Base-by-base conservation (phyloP, 2,329 filamentous ascomycete genomes). In the Diaporthe capsici region DNA sequence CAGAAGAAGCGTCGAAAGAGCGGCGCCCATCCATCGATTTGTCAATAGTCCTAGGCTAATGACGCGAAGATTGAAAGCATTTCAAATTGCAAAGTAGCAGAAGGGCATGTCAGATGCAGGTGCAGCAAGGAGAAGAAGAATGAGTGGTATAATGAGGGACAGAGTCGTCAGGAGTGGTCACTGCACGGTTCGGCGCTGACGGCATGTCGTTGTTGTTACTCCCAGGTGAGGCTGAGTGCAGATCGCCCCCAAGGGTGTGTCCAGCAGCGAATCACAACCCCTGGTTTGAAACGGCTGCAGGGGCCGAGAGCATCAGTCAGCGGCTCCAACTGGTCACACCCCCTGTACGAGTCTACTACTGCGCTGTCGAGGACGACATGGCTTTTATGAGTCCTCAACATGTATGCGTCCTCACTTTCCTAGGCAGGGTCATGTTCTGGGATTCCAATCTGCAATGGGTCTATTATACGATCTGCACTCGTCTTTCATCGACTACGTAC, bases 1-100 rank as follows among this genome's bases (percentile, higher is more conserved):
- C 82, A 75, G 82, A 82, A 60, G 81, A 79, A 65, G 81, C 84
- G 85, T 79, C 86, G 78, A 75, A 73, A n/a, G 78, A 74, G 49
- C 61, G 72, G 25, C 65, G 72, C 58, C 70, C 68, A 58, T 78
- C 77, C 77, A 78, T 78, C 53, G 73, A 61, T 77, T 17, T 73
- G 25, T 71, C 68, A 47, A 58, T 47, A 49, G 34, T 22, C 22
- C 58, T 25, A 65, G 70, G 73, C 73, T 58, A 25, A 53, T 47
- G 34, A 44, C 20, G 47, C 37, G 34, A 28, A 57, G 61, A 15
- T 22, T 47, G 58, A 51, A 55, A 73, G 25, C 71, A 73, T 73
- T 37, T 73, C 71, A 73, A 60, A 47, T 4, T 22, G 31, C 12
- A 34, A 22, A 42, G 25, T 34, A 73, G 28, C 44, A 44, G 25